These are phyloP conservation scores for Acacia concinna DNA, from an alignment of 331 rosid genomes.

Conservation along the genomic window DNA sequence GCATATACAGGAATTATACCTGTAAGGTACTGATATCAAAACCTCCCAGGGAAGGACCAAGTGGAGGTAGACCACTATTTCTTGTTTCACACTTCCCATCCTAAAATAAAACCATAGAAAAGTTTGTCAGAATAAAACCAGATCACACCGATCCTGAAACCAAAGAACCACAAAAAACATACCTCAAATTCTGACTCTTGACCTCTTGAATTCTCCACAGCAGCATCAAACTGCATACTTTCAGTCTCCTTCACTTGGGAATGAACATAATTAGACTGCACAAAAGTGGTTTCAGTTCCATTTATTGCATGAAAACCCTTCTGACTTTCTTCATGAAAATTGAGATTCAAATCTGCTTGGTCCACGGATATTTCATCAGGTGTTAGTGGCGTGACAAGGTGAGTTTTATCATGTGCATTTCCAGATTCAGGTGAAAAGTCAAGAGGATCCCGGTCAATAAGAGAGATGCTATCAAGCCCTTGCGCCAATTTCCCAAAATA, in stretches of 20 bases:
- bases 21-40: constrained; percentile 65
- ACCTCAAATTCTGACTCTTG: constrained; percentile 72
- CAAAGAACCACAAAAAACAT: constrained; percentile 25
- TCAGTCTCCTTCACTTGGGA: constrained; percentile 55
- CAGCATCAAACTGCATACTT: constrained; percentile 63
- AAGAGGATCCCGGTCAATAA: constrained; percentile 73
- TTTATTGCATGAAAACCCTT: constrained; percentile 44
- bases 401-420: constrained; percentile 37
- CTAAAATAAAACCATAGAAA: constrained; percentile 41
- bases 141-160: constrained; percentile 4
- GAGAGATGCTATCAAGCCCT: constrained; percentile 59
- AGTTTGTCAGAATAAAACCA: constrained; percentile 26
- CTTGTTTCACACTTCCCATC: constrained; percentile 55
- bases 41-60: constrained; percentile 63
- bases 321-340: constrained; percentile 43
- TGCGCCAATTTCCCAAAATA: constrained; percentile 77
- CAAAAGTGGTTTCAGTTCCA: constrained; percentile 38
- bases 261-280: constrained; percentile 50
- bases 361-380: constrained; percentile 33
- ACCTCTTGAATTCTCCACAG: constrained; percentile 62
- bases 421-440: constrained; percentile 48
- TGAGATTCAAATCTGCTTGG: constrained; percentile 46
- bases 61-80: constrained; percentile 58
- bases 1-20: constrained; percentile 46
- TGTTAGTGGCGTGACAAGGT: constrained; percentile 44